Evolutionary conservation across 345 rosid species (phyloP), one percentile per base, ranked within the genome.

Genomic region (Moringa oleifera): DNA sequence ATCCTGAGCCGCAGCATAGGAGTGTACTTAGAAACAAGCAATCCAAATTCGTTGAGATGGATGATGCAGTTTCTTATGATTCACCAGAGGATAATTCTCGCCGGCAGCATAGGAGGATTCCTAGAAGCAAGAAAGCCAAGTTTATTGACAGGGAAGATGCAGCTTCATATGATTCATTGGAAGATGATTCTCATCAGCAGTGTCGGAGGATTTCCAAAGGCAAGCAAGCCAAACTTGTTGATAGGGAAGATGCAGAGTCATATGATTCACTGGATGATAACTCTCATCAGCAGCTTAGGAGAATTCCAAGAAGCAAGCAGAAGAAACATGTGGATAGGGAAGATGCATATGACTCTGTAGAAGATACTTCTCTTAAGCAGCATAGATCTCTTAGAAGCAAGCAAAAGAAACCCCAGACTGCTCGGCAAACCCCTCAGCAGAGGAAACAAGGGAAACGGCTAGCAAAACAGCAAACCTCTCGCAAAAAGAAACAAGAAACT

Each of bases 11-110:
- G 70, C 78, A 65, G 66, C 67, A 62, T 36, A 59, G 61, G 63
- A 84, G 75, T 65, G 70, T 61, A 58, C 74, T 73, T n/a, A 85
- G 81, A 73, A 73, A 74, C 69, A 79, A 74, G 68, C 77, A 60
- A 69, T 53, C 68, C 37, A 77, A 68, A 65, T 68, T 68, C 36
- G 19, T 64, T 37, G 75, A 74, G 50, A 76, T 66, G 45, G 79
- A 77, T 55, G 67, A 65, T 53, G 63, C 33, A 50, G 22, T 57
- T 77, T 80, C 80, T 18, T 81, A 77, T 69, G 81, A 67, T 71
- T 84, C 79, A 8, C 55, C 45, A 18, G 82, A 72, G 59, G 81
- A 68, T n/a, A 46, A 59, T 52, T 23, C 41, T 51, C 51, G 2
- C 22, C 64, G 50, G 55, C 71, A 25, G 49, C 45, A 25, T n/a